phyloP scores from a whole-genome alignment of 202 grass and related monocot species.

The Setaria viridis region DNA sequence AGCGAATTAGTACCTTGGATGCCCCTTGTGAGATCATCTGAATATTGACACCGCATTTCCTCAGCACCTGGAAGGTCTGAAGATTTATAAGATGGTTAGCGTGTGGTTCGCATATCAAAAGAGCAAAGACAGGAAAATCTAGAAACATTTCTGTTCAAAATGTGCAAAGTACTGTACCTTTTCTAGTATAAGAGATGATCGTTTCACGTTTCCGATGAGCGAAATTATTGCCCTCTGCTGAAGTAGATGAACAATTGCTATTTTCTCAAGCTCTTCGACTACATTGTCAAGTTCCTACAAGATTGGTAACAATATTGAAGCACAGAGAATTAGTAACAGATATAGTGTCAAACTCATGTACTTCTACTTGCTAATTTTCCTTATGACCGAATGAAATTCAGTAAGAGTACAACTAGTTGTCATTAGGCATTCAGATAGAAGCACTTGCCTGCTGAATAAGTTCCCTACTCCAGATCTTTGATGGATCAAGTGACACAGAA shows the following conservation, averaged over 20 bases:
- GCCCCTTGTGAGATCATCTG: constrained; percentile 99
- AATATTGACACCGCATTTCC: constrained; percentile 80
- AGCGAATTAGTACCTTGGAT: constrained; percentile 68
- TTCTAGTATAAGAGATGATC: constrained; percentile 80
- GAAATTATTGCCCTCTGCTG: constrained; percentile 92
- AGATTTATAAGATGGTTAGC: constrained; percentile 20
- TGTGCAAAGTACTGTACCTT: constrained; percentile 53
- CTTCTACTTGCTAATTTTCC: not conserved
- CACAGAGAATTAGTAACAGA: not conserved
- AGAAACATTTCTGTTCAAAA: constrained; percentile 31
- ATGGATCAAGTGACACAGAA: constrained; percentile 90
- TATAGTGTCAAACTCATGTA: not conserved
- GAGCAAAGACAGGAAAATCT: not conserved
- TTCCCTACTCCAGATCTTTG: constrained; percentile 88
- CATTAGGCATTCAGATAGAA: not conserved
- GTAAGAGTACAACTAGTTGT: constrained; percentile 3
- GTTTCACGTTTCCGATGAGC: constrained; percentile 76
- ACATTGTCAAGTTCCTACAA: constrained; percentile 88
- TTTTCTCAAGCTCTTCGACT: constrained; percentile 94
- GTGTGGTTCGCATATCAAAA: not conserved
- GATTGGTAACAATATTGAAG: not conserved
- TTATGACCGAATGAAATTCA: not conserved
- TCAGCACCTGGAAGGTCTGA: constrained; percentile 80
- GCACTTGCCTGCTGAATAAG: constrained; percentile 80
- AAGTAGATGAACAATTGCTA: constrained; percentile 88